Evolutionary conservation across 2,329 filamentous ascomycete species (phyloP).

Genomic region (Fusarium albosuccineum): DNA sequence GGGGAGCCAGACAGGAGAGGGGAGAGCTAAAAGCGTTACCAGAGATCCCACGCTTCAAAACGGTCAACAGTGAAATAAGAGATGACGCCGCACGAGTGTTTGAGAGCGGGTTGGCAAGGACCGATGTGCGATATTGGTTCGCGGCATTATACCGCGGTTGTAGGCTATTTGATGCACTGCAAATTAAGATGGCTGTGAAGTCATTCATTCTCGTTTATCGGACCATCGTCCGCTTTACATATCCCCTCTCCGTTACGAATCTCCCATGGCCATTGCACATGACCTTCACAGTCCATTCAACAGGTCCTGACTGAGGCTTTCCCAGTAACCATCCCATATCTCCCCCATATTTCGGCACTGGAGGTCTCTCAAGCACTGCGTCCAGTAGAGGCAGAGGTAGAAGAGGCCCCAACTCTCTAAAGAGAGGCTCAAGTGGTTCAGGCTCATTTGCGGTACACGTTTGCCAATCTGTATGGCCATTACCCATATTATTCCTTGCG

Average conservation of each 20-base stretch:
- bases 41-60: too few relatives aligned
- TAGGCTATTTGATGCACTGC: too few relatives aligned
- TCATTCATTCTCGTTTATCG: too few relatives aligned
- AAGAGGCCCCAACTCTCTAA: slow-evolving; percentile 6
- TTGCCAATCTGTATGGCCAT: neutral
- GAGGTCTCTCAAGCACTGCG: neutral
- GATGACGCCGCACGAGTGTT: too few relatives aligned
- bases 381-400: neutral
- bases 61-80: too few relatives aligned
- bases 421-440: slow-evolving; percentile 37
- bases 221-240: neutral
- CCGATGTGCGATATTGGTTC: too few relatives aligned
- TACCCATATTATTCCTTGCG: slow-evolving; percentile 19
- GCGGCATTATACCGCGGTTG: too few relatives aligned
- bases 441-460: slow-evolving; percentile 5
- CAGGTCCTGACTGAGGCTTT: neutral
- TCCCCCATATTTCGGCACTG: neutral
- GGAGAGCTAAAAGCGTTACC: too few relatives aligned
- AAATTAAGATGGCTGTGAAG: too few relatives aligned
- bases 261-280: slow-evolving; percentile 17
- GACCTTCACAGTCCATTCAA: neutral
- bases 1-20: too few relatives aligned
- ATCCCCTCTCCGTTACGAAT: neutral
- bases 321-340: neutral
- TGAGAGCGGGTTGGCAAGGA: too few relatives aligned